Evolutionary conservation across 2,329 filamentous ascomycete species (phyloP).

Genomic region (Phoma sp.): DNA sequence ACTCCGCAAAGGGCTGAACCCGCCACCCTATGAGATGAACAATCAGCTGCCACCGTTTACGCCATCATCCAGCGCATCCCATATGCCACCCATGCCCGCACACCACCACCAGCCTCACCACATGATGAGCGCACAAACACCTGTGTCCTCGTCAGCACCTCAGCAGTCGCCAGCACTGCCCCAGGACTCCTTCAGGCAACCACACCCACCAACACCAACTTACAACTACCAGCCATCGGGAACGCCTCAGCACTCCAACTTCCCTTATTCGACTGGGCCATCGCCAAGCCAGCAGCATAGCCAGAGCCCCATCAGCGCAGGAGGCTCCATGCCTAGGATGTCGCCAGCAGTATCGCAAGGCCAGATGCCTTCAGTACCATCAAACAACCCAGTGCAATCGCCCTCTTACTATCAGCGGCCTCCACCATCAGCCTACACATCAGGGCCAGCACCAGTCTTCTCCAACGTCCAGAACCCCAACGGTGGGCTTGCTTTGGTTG

Average conservation of each 20-base stretch:
- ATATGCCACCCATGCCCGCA: conserved; percentile 53
- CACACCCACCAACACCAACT: conserved; percentile 65
- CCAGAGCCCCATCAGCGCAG: conserved; percentile 56
- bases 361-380: conserved; percentile 52
- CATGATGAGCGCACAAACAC: conserved; percentile 56
- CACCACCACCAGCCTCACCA: conserved; percentile 52
- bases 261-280: conserved; percentile 57
- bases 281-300: conserved; percentile 54
- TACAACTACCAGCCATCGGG: conserved; percentile 67
- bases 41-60: conserved; percentile 66
- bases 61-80: conserved; percentile 59
- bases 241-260: conserved; percentile 57
- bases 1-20: conserved; percentile 69
- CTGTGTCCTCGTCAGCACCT: conserved; percentile 46
- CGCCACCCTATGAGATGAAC: conserved; percentile 71
- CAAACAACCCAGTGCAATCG: conserved; percentile 56
- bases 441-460: conserved; percentile 69
- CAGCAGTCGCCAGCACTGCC: conserved; percentile 62
- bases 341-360: conserved; percentile 58
- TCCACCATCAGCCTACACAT: conserved; percentile 52
- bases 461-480: conserved; percentile 79
- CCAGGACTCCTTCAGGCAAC: conserved; percentile 65
- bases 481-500: conserved; percentile 74
- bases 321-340: conserved; percentile 57
- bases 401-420: conserved; percentile 56